Percentiles rank a stretch among this genome's conserved stretches.
phyloP scores from a whole-genome alignment of 2,329 filamentous ascomycete species.

The Scleromitrula shiraiana region DNA sequence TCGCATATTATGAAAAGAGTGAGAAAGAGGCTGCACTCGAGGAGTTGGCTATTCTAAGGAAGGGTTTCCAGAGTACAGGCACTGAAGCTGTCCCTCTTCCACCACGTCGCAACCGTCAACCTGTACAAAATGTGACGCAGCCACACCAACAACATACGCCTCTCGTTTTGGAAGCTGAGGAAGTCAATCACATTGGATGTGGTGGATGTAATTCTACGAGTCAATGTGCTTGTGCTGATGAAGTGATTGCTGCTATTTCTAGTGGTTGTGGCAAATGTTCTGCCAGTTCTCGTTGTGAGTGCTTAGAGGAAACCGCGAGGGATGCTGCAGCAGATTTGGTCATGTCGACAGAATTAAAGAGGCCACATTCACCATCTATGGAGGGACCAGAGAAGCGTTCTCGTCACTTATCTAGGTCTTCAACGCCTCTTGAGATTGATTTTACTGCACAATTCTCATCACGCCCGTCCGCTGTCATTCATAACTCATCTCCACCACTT shows the following conservation, averaged over 20 bases:
- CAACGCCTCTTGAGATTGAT: slow-evolving; percentile 56
- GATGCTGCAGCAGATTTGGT: slow-evolving; percentile 10
- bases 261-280: slow-evolving; percentile 60
- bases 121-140: slow-evolving; percentile 5
- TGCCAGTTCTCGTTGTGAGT: slow-evolving; percentile 53
- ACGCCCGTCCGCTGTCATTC: slow-evolving; percentile 19
- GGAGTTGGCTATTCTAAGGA: slow-evolving; percentile 32
- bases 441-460: slow-evolving; percentile 60
- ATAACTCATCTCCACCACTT: slow-evolving; percentile 7
- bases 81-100: slow-evolving; percentile 36
- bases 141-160: slow-evolving; percentile 13
- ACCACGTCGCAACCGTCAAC: slow-evolving; percentile 25
- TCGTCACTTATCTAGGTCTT: slow-evolving; percentile 40
- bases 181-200: slow-evolving; percentile 35
- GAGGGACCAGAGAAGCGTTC: slow-evolving; percentile 45
- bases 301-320: slow-evolving; percentile 39
- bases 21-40: slow-evolving; percentile 36
- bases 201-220: slow-evolving; percentile 47
- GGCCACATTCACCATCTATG: slow-evolving; percentile 25
- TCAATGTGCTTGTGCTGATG: slow-evolving; percentile 51
- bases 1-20: slow-evolving; percentile 31
- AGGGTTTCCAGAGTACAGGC: slow-evolving; percentile 25
- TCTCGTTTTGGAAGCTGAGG: slow-evolving; percentile 18
- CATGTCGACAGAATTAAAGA: slow-evolving; percentile 23
- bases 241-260: slow-evolving; percentile 45